phyloP scores from a whole-genome alignment of 2,329 filamentous ascomycete genomes.

The Ceratocystis eucalypticola region DNA sequence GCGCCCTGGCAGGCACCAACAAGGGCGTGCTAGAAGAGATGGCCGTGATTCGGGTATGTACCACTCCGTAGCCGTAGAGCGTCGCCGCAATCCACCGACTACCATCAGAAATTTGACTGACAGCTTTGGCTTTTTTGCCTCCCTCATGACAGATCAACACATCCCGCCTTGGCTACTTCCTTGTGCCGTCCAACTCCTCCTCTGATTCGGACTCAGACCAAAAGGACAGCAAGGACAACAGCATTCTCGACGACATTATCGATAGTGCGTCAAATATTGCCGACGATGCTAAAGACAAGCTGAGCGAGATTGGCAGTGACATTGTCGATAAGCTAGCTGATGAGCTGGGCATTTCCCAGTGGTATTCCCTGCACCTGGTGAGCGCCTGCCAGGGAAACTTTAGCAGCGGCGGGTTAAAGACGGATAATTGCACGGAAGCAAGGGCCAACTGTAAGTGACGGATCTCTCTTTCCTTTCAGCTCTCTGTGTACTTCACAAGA shows the following conservation, averaged over 20 bases:
- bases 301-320: slow-evolving; percentile 26
- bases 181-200: slow-evolving; percentile 20
- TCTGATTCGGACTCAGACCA: slow-evolving; percentile 22
- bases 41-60: slow-evolving; percentile 29
- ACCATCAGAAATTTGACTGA: slow-evolving; percentile 11
- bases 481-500: too few relatives aligned
- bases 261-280: slow-evolving; percentile 17
- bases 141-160: slow-evolving; percentile 14
- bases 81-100: not conserved
- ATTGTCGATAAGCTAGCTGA: slow-evolving; percentile 31
- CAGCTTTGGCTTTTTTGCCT: too few relatives aligned
- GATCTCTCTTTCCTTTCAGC: not conserved
- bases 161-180: slow-evolving; percentile 12
- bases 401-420: slow-evolving; percentile 31
- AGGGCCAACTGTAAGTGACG: slow-evolving; percentile 28
- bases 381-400: slow-evolving; percentile 35
- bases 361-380: slow-evolving; percentile 40
- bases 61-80: not conserved
- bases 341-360: slow-evolving; percentile 35
- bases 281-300: slow-evolving; percentile 23
- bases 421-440: slow-evolving; percentile 33
- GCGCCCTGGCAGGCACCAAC: slow-evolving; percentile 30
- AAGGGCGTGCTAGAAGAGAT: slow-evolving; percentile 34
- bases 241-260: slow-evolving; percentile 24
- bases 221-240: slow-evolving; percentile 22